Evolutionary conservation across 768 basidiomycete genomes (phyloP), one percentile per base, ranked within the genome.

Genomic region (Termitomyces sp.): DNA sequence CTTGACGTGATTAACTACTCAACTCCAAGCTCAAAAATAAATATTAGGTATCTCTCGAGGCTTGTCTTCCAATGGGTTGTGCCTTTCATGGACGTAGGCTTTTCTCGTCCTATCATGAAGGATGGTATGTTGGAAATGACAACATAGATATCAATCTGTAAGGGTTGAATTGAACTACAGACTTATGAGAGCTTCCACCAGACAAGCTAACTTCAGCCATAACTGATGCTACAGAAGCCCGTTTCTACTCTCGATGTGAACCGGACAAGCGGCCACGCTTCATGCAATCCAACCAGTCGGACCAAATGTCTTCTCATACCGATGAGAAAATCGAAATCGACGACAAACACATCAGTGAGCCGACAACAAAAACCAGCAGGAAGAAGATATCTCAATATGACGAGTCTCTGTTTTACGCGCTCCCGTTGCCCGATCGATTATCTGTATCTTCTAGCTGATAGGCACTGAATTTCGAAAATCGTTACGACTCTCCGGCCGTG

Each of bases 21-120:
- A 32, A 19, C 49, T 35, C 48, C 24, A 2, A 38, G 15, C 2
- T 40, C n/a, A n/a, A n/a, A n/a, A n/a, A 37, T 11, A n/a, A n/a
- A n/a, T n/a, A n/a, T 37, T 17, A 81, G 80, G 53, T 70, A 63
- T 63, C 60, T 78, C 21, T 82, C 80, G 8, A 70, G 70, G 34
- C 64, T 83, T 1, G 57, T 78, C 32, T 78, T 81, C 32, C 68
- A 74, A n/a, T 84, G 83, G 83, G 62, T 85, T 8, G 69, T 68
- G 26, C 73, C 82, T 1, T 76, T 86, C 57, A 70, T 85, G 5
- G 68, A 70, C 30, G 82, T 84, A 14, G 83, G 83, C 2, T 85
- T 78, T 61, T 77, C 81, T 11, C 71, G 83, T 48, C 83, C 83
- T 0, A 60, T 84, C 10, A 71, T 81, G 67, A 74, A 77, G 62